Base-by-base conservation (phyloP, 805 yeast species). In the Ogataea kodamae region DNA sequence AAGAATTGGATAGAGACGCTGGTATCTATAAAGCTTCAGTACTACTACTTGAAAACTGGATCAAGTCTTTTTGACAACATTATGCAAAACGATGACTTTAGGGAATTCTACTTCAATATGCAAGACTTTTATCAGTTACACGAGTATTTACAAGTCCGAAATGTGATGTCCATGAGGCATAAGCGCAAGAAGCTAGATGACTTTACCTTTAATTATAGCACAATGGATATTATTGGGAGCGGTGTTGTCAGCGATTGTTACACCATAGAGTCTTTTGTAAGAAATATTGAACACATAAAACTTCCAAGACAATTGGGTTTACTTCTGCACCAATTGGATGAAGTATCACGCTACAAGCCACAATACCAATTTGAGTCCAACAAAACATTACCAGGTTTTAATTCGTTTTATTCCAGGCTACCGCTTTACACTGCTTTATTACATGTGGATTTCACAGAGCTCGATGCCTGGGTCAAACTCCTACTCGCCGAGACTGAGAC, bases 231-330 rank as follows among this genome's bases (percentile, higher is more conserved):
- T 4, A 24, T 48, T 18, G 32, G 26, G 5, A n/a, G 28, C 9
- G 30, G 34, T 4, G 38, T 37, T 2, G 10, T 38, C 9, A 28
- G 19, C 6, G 38, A 42, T 10, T 45, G 50, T 14, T 40, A 46
- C 14, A 34, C 47, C 5, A n/a, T 42, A 3, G 18, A 28, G 8
- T 20, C 38, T 6, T 49, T 30, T 19, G 21, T 46, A 9, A 14
- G 19, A 11, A 30, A 42, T 6, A 8, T 50, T 10, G 44, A 43
- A 4, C 13, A 13, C 6, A 27, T 28, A 19, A 22, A 27, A 14
- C 12, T 39, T 2, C 48, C 52, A 1, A 28, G n/a, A 1, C 51
- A 50, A 23, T 17, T 49, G 9, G 52, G 52, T 4, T 25, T 46
- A 0, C 25, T 49, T 10, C 14, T 50, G 3, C 37, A 28, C 13